These are phyloP conservation scores for Xylariales sp. DNA, from an alignment of 2,329 filamentous ascomycete species.

Conservation along the genomic window DNA sequence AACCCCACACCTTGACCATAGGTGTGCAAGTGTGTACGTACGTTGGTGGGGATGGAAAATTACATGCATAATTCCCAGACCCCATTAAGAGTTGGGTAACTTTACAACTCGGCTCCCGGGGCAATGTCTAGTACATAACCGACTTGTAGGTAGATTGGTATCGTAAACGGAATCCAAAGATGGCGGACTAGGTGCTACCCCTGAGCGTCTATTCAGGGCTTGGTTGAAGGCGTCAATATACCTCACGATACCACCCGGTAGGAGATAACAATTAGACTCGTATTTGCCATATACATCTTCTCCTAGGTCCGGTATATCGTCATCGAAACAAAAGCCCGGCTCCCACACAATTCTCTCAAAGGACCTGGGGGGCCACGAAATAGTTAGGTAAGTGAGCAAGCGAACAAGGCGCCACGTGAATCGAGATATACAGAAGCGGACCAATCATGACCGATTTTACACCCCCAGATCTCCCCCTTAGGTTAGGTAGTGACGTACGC, in stretches of 20 bases:
- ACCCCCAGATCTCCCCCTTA: slow-evolving; percentile 15
- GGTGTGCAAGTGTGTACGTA: slow-evolving; percentile 2
- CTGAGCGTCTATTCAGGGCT: not conserved
- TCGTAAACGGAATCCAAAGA: not conserved
- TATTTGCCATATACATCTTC: no score
- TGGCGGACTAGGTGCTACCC: not conserved
- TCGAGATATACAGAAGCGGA: slow-evolving; percentile 3
- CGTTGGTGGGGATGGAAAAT: slow-evolving; percentile 5
- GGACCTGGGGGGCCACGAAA: no score
- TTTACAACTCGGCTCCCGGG: not conserved
- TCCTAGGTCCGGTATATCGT: no score
- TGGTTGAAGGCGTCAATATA: not conserved
- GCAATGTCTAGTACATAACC: not conserved
- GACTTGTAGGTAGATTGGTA: not conserved
- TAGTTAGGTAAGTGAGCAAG: no score
- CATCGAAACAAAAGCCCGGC: not conserved
- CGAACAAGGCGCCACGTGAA: not conserved
- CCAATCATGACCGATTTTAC: slow-evolving; percentile 21
- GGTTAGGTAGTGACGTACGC: no score
- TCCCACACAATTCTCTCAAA: no score
- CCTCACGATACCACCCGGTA: no score
- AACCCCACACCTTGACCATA: not conserved
- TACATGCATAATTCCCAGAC: not conserved
- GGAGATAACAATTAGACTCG: no score
- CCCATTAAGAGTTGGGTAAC: not conserved